A percentile compares a stretch with the other conserved stretches of the same genome.
These are phyloP conservation scores for Pythium monospermum DNA, from an alignment of 352 stramenopile species.

Conservation along the genomic window DNA sequence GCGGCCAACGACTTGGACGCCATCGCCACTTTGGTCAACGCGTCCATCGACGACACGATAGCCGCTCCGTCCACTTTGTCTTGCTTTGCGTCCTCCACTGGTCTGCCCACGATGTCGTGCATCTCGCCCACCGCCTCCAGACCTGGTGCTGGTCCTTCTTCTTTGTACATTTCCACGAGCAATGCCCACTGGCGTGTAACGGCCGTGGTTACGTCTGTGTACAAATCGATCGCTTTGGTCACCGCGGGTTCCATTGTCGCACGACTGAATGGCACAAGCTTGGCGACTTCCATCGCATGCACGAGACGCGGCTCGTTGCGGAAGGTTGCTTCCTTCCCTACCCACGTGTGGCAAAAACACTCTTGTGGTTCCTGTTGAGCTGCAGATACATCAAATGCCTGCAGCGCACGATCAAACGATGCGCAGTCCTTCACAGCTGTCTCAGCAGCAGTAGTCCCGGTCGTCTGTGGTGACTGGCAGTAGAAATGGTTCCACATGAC, in stretches of 20 bases:
- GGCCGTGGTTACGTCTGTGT: background rate
- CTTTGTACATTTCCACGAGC: constrained; percentile 20
- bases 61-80: background rate
- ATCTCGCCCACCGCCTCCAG: no score
- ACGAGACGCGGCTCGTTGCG: constrained; percentile 1
- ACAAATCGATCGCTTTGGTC: background rate
- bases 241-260: constrained; percentile 11
- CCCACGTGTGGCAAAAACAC: constrained; percentile 19
- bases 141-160: constrained; percentile 8
- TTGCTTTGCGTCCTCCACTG: constrained; percentile 3
- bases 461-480: no score
- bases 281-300: constrained; percentile 1
- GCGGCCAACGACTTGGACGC: constrained; percentile 31
- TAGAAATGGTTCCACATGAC: constrained; percentile 4
- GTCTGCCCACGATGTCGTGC: no score
- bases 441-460: no score
- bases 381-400: no score
- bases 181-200: background rate
- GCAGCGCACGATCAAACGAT: no score
- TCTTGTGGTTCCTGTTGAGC: constrained; percentile 2
- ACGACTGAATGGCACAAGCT: constrained; percentile 13
- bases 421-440: no score
- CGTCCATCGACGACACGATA: constrained; percentile 10
- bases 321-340: background rate
- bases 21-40: constrained; percentile 25